Evolutionary conservation across 129 eudicot genomes (phyloP), one percentile per base, ranked within the genome.

Genomic region (Centrapalus pauciflorus): DNA sequence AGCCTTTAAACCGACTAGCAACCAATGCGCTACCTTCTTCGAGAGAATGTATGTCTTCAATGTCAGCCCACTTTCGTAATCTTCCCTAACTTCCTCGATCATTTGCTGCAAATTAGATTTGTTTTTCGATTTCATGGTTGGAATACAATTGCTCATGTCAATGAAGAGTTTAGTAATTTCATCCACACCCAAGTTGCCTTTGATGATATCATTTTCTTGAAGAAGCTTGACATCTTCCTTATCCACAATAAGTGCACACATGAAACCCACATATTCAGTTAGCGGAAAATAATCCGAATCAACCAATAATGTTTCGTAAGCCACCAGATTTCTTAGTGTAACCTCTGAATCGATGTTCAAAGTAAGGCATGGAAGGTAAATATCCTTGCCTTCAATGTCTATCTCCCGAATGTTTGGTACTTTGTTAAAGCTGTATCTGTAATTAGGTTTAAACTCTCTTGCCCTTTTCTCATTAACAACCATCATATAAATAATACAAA

Each of bases 161-260:
- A 67, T 49, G 29, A 80, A 83, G 0, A 82, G 28, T 2, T 75
- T 33, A 0, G 59, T 81, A 28, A 82, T 69, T 24, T 75, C 76
- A 2, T 65, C 66, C 4, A 66, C 32, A 2, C 60, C 4, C 40
- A 77, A 13, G 1, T 57, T 72, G 3, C 76, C 65, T 10, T 20
- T 28, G 3, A 82, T 59, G 17, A 82, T 75, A 0, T 46, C 24
- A 2, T 29, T 43, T 11, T 74, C 49, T n/a, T 19, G 30, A 0
- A 82, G 76, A 16, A 78, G 21, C 46, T 5, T 69, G n/a, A 54
- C 88, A 14, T 83, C 88, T 10, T 49, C 61, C 0, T 25, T 27
- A 4, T 72, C 72, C 12, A 71, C 77, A 1, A 83, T 58, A 23
- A 83, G 69, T 14, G 80, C 84, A 58, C 73, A 49, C 84, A 83